Conservation (phyloP, 495 filamentous ascomycete genomes). For the Aspergillus ostianus region DNA sequence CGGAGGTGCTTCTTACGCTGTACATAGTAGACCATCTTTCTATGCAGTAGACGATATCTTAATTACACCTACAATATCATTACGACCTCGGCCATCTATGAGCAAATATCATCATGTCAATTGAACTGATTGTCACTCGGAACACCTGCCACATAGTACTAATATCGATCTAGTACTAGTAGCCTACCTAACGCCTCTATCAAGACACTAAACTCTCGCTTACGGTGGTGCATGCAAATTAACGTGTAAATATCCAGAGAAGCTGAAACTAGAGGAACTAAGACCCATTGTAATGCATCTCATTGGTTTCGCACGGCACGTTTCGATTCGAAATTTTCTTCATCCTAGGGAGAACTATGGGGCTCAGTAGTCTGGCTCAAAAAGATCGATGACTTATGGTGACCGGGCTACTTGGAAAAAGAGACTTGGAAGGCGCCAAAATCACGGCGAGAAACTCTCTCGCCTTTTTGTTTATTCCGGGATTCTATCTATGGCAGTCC, state of each 20-base stretch:
- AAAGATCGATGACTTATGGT: too few species aligned
- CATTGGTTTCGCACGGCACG: not conserved
- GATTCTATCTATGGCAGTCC: not conserved
- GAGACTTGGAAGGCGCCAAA: too few species aligned
- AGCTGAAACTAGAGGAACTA: not conserved
- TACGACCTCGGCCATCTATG: not conserved
- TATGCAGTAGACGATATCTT: too few species aligned
- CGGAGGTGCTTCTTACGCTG: not conserved
- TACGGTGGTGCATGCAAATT: not conserved
- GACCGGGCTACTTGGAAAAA: not conserved
- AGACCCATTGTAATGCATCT: not conserved
- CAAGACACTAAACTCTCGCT: not conserved
- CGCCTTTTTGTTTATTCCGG: not conserved
- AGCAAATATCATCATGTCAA: not conserved
- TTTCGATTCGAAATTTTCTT: not conserved
- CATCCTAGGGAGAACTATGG: not conserved
- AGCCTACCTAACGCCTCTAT: not conserved
- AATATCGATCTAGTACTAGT: not conserved
- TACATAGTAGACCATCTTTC: not conserved
- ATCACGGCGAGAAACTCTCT: too few species aligned
- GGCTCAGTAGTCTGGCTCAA: too few species aligned
- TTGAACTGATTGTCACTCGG: not conserved
- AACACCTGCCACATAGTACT: not conserved
- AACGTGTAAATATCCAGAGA: not conserved
- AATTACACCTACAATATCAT: too few species aligned